Percentiles rank a stretch among this genome's conserved stretches.
Evolutionary conservation across 305 asterid species (phyloP).

Genomic region (Fraxinus paxiana): DNA sequence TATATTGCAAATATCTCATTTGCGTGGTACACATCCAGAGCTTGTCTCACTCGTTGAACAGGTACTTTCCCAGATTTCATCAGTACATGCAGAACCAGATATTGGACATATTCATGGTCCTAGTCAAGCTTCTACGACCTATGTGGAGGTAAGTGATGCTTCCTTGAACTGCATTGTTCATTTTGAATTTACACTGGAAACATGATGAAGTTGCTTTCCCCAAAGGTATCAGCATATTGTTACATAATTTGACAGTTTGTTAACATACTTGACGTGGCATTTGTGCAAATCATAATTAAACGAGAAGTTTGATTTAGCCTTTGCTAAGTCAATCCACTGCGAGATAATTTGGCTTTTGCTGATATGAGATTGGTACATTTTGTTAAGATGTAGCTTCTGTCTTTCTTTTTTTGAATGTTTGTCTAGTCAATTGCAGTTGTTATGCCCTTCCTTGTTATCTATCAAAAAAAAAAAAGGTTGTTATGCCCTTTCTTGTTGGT

Average conservation of each 20-base stretch:
- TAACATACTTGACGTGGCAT: not conserved
- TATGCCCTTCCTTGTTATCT: too few relatives aligned
- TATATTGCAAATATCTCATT: conserved; percentile 89
- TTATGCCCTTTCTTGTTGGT: not conserved
- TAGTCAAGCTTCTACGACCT: conserved; percentile 41
- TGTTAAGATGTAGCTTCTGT: conserved; percentile 8
- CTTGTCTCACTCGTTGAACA: conserved; percentile 67
- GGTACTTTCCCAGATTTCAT: conserved; percentile 66
- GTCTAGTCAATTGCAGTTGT: not conserved
- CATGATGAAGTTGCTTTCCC: conserved; percentile 3
- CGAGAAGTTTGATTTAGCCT: conserved; percentile 4
- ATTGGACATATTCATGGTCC: conserved; percentile 46
- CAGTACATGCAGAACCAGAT: conserved; percentile 71
- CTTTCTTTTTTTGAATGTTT: conserved; percentile 10
- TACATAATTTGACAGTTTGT: not conserved
- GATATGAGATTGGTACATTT: not conserved
- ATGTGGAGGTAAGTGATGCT: conserved; percentile 54
- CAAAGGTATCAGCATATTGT: conserved; percentile 2
- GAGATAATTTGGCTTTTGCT: conserved; percentile 1
- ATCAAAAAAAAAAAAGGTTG: not conserved
- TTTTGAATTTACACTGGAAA: conserved; percentile 7
- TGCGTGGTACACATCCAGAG: conserved; percentile 71
- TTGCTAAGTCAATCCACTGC: conserved; percentile 3
- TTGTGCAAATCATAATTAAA: not conserved
- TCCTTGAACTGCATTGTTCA: not conserved